Conservation (phyloP, 1,139 yeast genomes). For the Yarrowia galli region DNA sequence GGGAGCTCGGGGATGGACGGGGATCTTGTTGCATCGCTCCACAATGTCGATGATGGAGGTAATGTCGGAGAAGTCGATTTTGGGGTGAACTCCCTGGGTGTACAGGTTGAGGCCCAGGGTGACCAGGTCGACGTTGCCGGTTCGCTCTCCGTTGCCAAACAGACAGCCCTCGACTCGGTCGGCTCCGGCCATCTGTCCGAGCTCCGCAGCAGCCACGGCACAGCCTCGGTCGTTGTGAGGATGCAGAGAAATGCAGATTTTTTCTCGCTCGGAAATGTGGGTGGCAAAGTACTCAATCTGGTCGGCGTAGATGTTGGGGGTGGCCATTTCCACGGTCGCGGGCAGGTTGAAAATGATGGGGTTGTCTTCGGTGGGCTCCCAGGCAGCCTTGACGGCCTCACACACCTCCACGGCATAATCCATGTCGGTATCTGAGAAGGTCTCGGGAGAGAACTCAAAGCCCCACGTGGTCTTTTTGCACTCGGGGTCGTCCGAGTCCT, state of each 20-base stretch:
- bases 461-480: constrained; percentile 81
- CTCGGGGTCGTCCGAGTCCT: constrained; percentile 71
- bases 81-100: constrained; percentile 91
- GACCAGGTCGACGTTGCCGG: constrained; percentile 96
- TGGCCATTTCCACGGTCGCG: constrained; percentile 96
- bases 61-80: constrained; percentile 85
- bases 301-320: constrained; percentile 95
- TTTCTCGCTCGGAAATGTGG: constrained; percentile 81
- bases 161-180: constrained; percentile 98
- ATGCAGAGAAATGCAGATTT: constrained; percentile 86
- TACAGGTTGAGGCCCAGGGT: constrained; percentile 91
- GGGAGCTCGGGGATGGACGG: constrained; percentile 92
- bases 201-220: constrained; percentile 97
- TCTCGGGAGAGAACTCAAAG: constrained; percentile 94
- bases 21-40: constrained; percentile 94
- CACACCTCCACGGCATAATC: constrained; percentile 86
- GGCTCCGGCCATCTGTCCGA: constrained; percentile 94
- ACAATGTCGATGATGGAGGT: constrained; percentile 82
- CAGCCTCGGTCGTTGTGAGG: constrained; percentile 98
- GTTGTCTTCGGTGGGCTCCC: constrained; percentile 83
- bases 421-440: constrained; percentile 87
- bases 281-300: constrained; percentile 90
- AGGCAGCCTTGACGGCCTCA: constrained; percentile 93
- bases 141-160: constrained; percentile 97
- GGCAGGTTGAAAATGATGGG: constrained; percentile 96